Evolutionary conservation across 75 land plant genomes (phyloP).

Genomic region (Pinus albicaulis): DNA sequence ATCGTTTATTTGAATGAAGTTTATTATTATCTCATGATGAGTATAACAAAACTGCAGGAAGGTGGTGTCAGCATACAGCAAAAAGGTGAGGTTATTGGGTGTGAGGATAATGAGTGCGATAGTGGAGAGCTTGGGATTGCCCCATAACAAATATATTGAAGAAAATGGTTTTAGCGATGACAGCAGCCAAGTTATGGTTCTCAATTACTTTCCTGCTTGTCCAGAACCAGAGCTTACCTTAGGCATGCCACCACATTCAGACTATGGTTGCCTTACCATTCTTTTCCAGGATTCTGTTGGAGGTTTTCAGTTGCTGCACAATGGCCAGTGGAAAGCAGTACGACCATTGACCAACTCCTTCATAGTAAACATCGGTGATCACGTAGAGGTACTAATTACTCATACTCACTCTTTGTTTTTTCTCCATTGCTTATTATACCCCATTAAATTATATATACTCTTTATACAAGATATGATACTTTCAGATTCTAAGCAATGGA

Average conservation of each 20-base stretch:
- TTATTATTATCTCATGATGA: constrained; percentile 3
- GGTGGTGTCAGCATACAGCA: constrained; percentile 43
- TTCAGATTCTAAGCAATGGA: constrained; percentile 78
- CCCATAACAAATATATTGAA: background rate
- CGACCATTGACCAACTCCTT: constrained; percentile 19
- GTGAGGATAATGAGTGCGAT: constrained; percentile 38
- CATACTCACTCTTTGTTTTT: too few species aligned
- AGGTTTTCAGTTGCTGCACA: constrained; percentile 40
- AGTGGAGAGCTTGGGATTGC: constrained; percentile 58
- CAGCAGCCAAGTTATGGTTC: constrained; percentile 39
- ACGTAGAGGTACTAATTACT: constrained; percentile 36
- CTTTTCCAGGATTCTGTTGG: constrained; percentile 30
- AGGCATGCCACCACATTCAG: constrained; percentile 61
- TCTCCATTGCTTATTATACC: too few species aligned
- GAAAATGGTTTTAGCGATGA: constrained; percentile 13
- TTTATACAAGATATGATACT: too few species aligned
- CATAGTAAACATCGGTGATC: constrained; percentile 58
- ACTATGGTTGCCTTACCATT: constrained; percentile 52
- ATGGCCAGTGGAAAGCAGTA: constrained; percentile 28
- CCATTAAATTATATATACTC: too few species aligned
- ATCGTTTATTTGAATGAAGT: background rate
- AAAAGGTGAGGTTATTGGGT: constrained; percentile 27
- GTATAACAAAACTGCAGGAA: constrained; percentile 11
- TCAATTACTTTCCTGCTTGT: constrained; percentile 53
- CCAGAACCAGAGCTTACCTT: constrained; percentile 38